Conservation (phyloP, 768 basidiomycete species). For the Tulasnella sp. region DNA sequence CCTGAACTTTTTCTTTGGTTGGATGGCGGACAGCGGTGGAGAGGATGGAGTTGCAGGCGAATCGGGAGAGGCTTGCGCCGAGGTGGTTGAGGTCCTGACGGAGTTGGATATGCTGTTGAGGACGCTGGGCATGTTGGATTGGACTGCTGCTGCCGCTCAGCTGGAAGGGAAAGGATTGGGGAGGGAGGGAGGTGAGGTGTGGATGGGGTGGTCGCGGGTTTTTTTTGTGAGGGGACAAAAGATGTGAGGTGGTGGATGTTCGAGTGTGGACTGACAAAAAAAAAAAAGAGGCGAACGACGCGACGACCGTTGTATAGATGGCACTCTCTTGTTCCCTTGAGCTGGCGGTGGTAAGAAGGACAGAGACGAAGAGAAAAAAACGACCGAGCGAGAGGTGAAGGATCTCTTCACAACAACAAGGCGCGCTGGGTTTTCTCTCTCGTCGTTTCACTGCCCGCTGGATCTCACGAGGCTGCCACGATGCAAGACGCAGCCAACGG, state of each 20-base stretch:
- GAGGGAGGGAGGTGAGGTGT: too few species aligned
- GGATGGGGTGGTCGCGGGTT: too few species aligned
- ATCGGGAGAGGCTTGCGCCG: background rate
- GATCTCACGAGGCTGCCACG: constrained; percentile 11
- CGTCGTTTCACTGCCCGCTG: background rate
- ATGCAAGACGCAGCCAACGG: background rate
- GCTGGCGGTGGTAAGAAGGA: background rate
- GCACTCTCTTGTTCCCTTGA: background rate
- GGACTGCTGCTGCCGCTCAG: too few species aligned
- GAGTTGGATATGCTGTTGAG: background rate
- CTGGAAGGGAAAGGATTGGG: too few species aligned
- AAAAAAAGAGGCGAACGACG: background rate
- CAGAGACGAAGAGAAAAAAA: background rate
- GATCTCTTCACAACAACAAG: background rate
- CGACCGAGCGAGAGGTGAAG: background rate
- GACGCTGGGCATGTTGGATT: background rate
- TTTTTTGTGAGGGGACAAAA: background rate
- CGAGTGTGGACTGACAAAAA: background rate
- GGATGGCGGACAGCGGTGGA: background rate
- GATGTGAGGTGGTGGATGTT: background rate
- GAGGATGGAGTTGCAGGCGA: background rate
- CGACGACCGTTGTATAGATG: background rate
- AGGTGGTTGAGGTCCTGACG: background rate
- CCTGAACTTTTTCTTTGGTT: constrained; percentile 27
- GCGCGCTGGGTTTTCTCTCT: background rate